Evolutionary conservation across 495 filamentous ascomycete genomes (phyloP).

Genomic region (Aspergillus indologenus): DNA sequence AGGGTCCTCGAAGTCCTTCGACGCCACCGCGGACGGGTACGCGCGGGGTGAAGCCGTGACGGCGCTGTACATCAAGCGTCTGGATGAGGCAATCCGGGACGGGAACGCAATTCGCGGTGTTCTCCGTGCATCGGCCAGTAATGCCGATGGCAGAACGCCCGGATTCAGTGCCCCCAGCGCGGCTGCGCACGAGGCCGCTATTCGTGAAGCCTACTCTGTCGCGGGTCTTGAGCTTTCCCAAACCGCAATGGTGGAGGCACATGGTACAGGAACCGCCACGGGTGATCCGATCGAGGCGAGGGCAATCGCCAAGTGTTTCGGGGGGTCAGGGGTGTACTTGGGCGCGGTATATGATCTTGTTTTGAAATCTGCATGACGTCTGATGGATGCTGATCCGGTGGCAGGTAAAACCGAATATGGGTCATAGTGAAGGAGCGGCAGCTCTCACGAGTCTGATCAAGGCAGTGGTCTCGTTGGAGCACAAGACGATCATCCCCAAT

Average conservation of each 20-base stretch:
- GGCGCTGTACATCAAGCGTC: slow-evolving; percentile 33
- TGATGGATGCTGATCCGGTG: too few species aligned
- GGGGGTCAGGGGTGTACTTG: slow-evolving; percentile 1
- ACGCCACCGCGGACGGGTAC: slow-evolving; percentile 59
- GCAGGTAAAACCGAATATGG: slow-evolving; percentile 54
- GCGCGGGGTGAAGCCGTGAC: slow-evolving; percentile 55
- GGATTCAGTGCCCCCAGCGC: slow-evolving; percentile 29
- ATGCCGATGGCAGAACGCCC: slow-evolving; percentile 30
- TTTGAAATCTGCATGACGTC: too few species aligned
- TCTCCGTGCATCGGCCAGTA: slow-evolving; percentile 31
- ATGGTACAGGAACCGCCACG: slow-evolving; percentile 31
- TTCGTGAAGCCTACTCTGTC: slow-evolving; percentile 31
- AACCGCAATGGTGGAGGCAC: slow-evolving; percentile 30
- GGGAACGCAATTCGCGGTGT: slow-evolving; percentile 38
- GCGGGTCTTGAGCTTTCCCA: slow-evolving; percentile 27
- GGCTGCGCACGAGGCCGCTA: slow-evolving; percentile 29
- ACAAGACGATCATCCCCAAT: slow-evolving; percentile 52
- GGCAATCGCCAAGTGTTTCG: slow-evolving; percentile 46
- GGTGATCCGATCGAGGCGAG: slow-evolving; percentile 44
- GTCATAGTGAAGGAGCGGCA: slow-evolving; percentile 51
- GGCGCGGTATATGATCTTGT: too few species aligned
- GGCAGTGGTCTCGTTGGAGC: slow-evolving; percentile 50
- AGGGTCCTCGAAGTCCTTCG: slow-evolving; percentile 54
- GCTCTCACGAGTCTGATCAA: slow-evolving; percentile 59
- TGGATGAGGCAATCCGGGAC: slow-evolving; percentile 30